Percentiles rank a stretch among this genome's conserved stretches.
Evolutionary conservation across 768 basidiomycete genomes (phyloP).

Genomic region (Hygrocybe coccinea): DNA sequence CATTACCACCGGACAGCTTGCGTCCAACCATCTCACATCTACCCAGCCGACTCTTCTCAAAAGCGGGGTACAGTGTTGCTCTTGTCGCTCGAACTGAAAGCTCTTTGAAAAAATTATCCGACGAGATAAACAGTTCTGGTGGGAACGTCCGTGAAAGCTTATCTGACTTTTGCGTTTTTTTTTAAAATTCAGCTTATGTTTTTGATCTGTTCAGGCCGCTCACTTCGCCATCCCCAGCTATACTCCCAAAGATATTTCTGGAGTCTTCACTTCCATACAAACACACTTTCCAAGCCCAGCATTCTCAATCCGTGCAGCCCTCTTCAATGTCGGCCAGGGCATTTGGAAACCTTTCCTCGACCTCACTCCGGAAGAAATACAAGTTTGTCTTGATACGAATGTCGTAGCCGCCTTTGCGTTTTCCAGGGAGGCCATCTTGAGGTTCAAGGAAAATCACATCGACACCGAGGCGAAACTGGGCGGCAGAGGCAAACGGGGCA

Average conservation of each 20-base stretch:
- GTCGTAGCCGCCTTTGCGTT: constrained; percentile 61
- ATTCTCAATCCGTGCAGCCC: constrained; percentile 51
- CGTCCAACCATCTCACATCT: too few species aligned
- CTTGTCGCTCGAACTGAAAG: constrained; percentile 56
- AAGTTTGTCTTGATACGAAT: constrained; percentile 46
- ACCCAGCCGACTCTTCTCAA: constrained; percentile 52
- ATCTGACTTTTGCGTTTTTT: too few species aligned
- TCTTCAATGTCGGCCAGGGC: constrained; percentile 58
- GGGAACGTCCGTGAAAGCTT: constrained; percentile 59
- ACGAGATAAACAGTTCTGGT: constrained; percentile 51
- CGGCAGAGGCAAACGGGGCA: constrained; percentile 51
- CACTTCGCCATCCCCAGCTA: constrained; percentile 53
- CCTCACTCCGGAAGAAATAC: constrained; percentile 53
- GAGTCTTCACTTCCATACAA: constrained; percentile 46
- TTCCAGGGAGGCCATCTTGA: constrained; percentile 52
- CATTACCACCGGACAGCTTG: constrained; percentile 5
- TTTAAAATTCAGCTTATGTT: too few species aligned
- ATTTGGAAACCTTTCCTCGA: constrained; percentile 67
- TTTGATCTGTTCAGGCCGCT: too few species aligned
- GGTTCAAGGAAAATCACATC: constrained; percentile 54
- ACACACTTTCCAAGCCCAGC: constrained; percentile 29
- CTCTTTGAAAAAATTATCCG: constrained; percentile 47
- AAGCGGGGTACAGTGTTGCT: constrained; percentile 62
- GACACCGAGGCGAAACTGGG: constrained; percentile 14
- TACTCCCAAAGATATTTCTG: constrained; percentile 45